Evolutionary conservation across 345 rosid genomes (phyloP).

Genomic region (Bruguiera gymnorhiza): DNA sequence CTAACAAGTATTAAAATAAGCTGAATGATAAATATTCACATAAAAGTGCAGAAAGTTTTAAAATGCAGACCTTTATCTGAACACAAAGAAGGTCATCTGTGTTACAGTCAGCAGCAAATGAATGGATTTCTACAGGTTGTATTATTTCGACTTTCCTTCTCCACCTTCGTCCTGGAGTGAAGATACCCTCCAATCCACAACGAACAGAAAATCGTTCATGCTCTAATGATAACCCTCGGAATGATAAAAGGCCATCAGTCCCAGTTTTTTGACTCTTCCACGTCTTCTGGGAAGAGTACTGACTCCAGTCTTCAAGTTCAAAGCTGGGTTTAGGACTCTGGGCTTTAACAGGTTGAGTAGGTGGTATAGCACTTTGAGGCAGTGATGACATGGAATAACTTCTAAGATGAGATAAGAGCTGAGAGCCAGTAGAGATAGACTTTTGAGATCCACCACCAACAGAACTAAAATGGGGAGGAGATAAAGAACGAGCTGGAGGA

Average conservation of each 20-base stretch:
- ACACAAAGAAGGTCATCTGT: conserved; percentile 93
- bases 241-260: conserved; percentile 69
- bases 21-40: not conserved
- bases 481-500: conserved; percentile 49
- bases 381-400: conserved; percentile 97
- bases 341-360: conserved; percentile 50
- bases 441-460: conserved; percentile 48
- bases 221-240: conserved; percentile 83
- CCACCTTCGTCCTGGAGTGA: conserved; percentile 93
- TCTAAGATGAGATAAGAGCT: conserved; percentile 85
- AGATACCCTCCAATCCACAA: conserved; percentile 93
- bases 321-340: conserved; percentile 72
- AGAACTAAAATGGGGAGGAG: conserved; percentile 57
- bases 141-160: conserved; percentile 82
- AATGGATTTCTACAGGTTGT: conserved; percentile 85
- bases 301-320: conserved; percentile 79
- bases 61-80: conserved; percentile 76
- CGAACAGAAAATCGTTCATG: conserved; percentile 84
- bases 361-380: conserved; percentile 67
- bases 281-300: conserved; percentile 49
- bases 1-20: conserved; percentile 5
- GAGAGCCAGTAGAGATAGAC: conserved; percentile 71
- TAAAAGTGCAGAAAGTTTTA: not conserved
- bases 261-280: conserved; percentile 44
- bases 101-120: conserved; percentile 83